A percentile compares a stretch with the other conserved stretches of the same genome.
Evolutionary conservation across 305 asterid species (phyloP).

Genomic region (Ilex paraguariensis): DNA sequence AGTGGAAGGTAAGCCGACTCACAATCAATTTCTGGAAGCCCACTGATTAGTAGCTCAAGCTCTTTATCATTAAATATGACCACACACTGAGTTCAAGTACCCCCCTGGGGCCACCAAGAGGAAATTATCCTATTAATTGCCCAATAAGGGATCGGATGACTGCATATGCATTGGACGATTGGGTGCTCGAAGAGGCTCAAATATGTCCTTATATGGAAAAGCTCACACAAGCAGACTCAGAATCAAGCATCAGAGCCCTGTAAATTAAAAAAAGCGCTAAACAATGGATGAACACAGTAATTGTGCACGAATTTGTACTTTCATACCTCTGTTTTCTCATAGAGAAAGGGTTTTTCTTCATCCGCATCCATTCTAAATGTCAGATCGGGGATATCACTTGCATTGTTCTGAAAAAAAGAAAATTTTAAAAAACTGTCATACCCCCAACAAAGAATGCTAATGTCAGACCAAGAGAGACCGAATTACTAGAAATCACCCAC

Average conservation of each 20-base stretch:
- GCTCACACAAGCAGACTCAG: background rate
- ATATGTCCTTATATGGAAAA: too few relatives aligned
- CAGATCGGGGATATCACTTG: conserved; percentile 91
- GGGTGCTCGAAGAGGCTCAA: too few relatives aligned
- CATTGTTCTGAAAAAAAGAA: conserved; percentile 76
- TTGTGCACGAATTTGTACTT: conserved; percentile 1
- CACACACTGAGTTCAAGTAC: too few relatives aligned
- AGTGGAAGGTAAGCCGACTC: conserved; percentile 31
- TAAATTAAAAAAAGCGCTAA: too few relatives aligned
- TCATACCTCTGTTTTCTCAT: conserved; percentile 92
- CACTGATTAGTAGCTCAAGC: conserved; percentile 92
- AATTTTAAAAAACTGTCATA: conserved; percentile 2
- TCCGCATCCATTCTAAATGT: conserved; percentile 99
- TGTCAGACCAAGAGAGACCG: conserved; percentile 1
- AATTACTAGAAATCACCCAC: conserved; percentile 42
- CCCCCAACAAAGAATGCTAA: background rate
- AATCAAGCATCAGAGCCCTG: too few relatives aligned
- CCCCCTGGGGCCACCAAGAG: too few relatives aligned
- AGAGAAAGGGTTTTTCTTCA: conserved; percentile 97
- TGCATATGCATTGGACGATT: too few relatives aligned
- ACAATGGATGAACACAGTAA: too few relatives aligned
- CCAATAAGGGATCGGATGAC: too few relatives aligned
- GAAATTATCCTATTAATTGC: too few relatives aligned
- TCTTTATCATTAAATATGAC: conserved; percentile 84
- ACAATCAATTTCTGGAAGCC: conserved; percentile 99